Evolutionary conservation across 352 stramenopile genomes (phyloP).

Genomic region (Phytophthora sp.): DNA sequence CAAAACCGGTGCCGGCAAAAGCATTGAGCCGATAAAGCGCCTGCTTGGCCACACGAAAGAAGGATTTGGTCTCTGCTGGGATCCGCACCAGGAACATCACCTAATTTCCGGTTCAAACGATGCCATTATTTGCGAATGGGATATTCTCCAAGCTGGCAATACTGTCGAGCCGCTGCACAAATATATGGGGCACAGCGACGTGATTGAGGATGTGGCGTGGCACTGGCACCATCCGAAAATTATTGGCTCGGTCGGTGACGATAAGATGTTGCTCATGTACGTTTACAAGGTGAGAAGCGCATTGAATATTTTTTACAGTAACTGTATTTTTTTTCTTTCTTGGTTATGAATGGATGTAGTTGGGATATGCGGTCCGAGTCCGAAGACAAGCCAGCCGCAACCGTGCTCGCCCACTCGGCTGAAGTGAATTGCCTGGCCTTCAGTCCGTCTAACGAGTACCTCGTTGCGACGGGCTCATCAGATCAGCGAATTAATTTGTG

Average conservation of each 20-base stretch:
- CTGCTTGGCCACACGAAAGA: conserved; percentile 85
- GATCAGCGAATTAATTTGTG: conserved; percentile 97
- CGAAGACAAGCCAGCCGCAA: conserved; percentile 71
- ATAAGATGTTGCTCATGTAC: conserved; percentile 94
- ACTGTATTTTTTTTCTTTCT: conserved; percentile 5
- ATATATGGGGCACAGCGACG: conserved; percentile 93
- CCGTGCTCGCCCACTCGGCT: conserved; percentile 90
- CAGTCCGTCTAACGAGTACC: conserved; percentile 96
- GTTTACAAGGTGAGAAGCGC: conserved; percentile 2
- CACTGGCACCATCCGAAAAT: conserved; percentile 94
- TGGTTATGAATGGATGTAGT: conserved; percentile 24
- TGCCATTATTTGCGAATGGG: conserved; percentile 96
- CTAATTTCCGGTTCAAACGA: conserved; percentile 97
- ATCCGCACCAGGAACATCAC: conserved; percentile 83
- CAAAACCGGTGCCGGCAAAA: conserved; percentile 85
- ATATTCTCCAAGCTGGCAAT: conserved; percentile 87
- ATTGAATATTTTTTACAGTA: background rate
- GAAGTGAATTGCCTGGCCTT: conserved; percentile 98
- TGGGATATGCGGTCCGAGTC: conserved; percentile 82
- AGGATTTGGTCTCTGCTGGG: conserved; percentile 97
- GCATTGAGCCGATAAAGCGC: conserved; percentile 76
- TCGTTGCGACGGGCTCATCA: conserved; percentile 93
- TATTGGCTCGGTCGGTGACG: conserved; percentile 96
- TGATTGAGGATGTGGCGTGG: conserved; percentile 98
- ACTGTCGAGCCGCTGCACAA: conserved; percentile 83